Base-by-base conservation (phyloP, 2,329 filamentous ascomycete species). In the Cladophialophora yegresii region DNA sequence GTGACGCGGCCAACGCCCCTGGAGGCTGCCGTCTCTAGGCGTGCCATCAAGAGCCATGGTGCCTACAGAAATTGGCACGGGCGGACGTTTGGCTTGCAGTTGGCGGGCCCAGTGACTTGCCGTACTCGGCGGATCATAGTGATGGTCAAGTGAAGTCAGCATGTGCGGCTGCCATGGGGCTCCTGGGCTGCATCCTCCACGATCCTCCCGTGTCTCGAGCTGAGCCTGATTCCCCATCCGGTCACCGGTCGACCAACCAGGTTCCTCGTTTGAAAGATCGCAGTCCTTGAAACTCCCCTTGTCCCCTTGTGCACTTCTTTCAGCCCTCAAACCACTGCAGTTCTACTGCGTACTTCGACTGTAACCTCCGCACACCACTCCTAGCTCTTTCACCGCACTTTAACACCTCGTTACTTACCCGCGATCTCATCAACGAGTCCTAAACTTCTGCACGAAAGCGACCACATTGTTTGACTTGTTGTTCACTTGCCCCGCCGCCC, bases 401-500 rank as follows among this genome's bases (percentile, higher is more conserved):
- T 58, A 12, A n/a, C 13, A 43, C 7, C 36, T n/a, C n/a, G 8
- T n/a, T 43, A 43, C 13, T 20, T 26, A 20, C 45, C 8, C 8
- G 4, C 43, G 6, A 33, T 49, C 10, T 22, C 13, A 26, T 23
- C n/a, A 26, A 30, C n/a, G n/a, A 13, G 2, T 54, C 30, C 43
- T 30, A 12, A 20, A 2, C 32, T 30, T 32, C 7, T 13, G 7
- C 49, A 40, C 50, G 36, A 45, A 50, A n/a, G 16, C 33, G 36
- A 49, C 51, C 16, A 56, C 40, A 53, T 8, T 20, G 47, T 16
- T 20, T 32, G 30, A 16, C 16, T 9, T 5, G 9, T 26, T 32
- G 26, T 33, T 30, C 53, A 45, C 53, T 23, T 33, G 33, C 51
- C 59, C 53, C 59, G 50, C 40, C 23, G 33, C 74, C 13, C 54